Conservation (phyloP, 371 early-diverging fungal genomes). For the Syncephalastrum monosporum region DNA sequence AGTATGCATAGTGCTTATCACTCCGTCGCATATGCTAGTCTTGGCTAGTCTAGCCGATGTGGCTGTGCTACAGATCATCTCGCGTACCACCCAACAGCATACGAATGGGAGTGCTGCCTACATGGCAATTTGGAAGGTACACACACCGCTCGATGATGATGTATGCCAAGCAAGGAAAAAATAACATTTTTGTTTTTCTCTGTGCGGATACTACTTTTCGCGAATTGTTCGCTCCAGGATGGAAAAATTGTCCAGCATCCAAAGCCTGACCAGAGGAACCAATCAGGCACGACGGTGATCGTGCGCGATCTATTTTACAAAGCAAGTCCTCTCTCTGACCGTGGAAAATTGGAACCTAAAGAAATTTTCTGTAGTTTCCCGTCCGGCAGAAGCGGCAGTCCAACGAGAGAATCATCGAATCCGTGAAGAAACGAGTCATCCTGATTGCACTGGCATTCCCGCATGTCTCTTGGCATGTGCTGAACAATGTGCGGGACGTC, state of each 20-base stretch:
- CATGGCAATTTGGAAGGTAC: slow-evolving; percentile 58
- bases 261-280: slow-evolving; percentile 17
- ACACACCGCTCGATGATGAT: no score
- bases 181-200: neutral
- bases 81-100: slow-evolving; percentile 24
- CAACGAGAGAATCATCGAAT: slow-evolving; percentile 33
- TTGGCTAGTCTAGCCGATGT: slow-evolving; percentile 58
- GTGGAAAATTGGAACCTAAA: neutral
- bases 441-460: slow-evolving; percentile 49
- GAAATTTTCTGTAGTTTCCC: slow-evolving; percentile 44
- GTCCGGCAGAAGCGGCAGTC: slow-evolving; percentile 46
- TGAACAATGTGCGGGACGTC: slow-evolving; percentile 35
- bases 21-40: slow-evolving; percentile 26
- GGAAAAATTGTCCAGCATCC: slow-evolving; percentile 26
- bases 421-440: slow-evolving; percentile 51
- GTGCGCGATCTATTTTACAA: slow-evolving; percentile 71
- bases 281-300: slow-evolving; percentile 60
- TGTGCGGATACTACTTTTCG: neutral
- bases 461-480: slow-evolving; percentile 42
- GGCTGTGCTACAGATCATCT: slow-evolving; percentile 58
- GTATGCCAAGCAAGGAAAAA: neutral
- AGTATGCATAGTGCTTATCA: no score
- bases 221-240: slow-evolving; percentile 33
- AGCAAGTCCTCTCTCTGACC: slow-evolving; percentile 26
- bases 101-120: slow-evolving; percentile 29